Conservation (phyloP, 202 grass and related monocot species). For the Schoenoplectus tabernaemontani region DNA sequence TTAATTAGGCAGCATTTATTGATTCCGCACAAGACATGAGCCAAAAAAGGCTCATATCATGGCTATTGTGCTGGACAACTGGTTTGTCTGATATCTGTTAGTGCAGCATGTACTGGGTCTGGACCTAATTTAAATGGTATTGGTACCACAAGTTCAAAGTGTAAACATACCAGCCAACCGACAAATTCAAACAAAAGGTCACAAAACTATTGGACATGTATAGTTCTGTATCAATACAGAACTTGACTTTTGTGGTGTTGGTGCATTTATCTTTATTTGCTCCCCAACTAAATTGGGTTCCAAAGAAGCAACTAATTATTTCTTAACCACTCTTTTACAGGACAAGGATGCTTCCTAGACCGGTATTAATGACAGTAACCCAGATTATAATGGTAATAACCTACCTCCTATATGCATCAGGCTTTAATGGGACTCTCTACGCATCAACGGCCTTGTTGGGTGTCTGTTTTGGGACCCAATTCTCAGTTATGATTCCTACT, state of each 20-base stretch:
- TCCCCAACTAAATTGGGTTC: background rate
- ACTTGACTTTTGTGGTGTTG: background rate
- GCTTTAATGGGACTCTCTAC: slow-evolving; percentile 37
- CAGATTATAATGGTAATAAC: slow-evolving; percentile 75
- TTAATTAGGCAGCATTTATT: background rate
- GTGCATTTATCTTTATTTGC: background rate
- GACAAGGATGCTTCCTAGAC: slow-evolving; percentile 68
- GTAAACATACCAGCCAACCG: background rate
- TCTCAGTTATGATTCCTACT: slow-evolving; percentile 62
- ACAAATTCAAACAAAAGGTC: background rate
- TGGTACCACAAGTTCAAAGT: background rate
- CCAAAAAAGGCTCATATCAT: background rate
- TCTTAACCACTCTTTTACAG: slow-evolving; percentile 32
- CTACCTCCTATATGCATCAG: slow-evolving; percentile 67
- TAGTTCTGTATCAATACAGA: background rate
- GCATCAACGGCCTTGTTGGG: slow-evolving; percentile 49
- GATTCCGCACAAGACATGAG: background rate
- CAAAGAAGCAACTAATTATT: background rate
- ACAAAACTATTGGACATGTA: background rate
- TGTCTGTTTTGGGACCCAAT: slow-evolving; percentile 59
- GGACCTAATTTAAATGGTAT: background rate
- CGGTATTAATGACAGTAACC: slow-evolving; percentile 45
- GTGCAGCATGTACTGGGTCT: background rate
- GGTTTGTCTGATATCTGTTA: background rate
- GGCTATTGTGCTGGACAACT: background rate